Evolutionary conservation across 129 eudicot genomes (phyloP).

Genomic region (Flaveria ramosissima): DNA sequence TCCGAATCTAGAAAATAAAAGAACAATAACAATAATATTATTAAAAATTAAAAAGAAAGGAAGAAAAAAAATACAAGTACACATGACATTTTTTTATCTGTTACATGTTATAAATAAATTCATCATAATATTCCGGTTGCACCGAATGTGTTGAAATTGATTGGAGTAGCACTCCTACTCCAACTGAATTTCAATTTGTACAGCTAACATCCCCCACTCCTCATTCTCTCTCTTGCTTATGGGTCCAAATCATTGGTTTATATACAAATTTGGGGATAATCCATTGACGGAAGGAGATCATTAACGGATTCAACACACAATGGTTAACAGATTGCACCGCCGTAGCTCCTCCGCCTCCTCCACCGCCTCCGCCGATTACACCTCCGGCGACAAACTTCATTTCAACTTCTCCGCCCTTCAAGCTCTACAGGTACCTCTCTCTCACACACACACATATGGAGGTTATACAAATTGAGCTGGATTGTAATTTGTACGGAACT

Average conservation of each 20-base stretch:
- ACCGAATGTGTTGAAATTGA: conserved; percentile 29
- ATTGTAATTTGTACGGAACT: conserved; percentile 15
- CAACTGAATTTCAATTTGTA: conserved; percentile 43
- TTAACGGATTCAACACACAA: conserved; percentile 32
- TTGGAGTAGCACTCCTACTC: conserved; percentile 32
- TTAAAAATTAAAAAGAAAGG: too few relatives aligned
- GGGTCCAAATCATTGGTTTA: conserved; percentile 22
- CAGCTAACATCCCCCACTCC: conserved; percentile 36
- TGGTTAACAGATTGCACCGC: conserved; percentile 64
- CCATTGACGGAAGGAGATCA: conserved; percentile 20
- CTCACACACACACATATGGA: background rate
- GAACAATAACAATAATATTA: too few relatives aligned
- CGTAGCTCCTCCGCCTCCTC: conserved; percentile 48
- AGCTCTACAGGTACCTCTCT: conserved; percentile 56
- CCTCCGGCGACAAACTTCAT: conserved; percentile 44
- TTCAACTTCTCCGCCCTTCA: conserved; percentile 59
- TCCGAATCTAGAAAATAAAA: too few relatives aligned
- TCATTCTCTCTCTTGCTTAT: conserved; percentile 31
- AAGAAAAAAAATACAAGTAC: too few relatives aligned
- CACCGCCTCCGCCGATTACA: conserved; percentile 43
- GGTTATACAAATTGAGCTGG: background rate
- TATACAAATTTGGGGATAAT: conserved; percentile 21
- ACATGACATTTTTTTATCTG: too few relatives aligned
- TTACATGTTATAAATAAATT: too few relatives aligned
- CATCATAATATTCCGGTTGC: background rate